phyloP scores from a whole-genome alignment of 208 protist genomes.

The Trypanosoma lewisi region DNA sequence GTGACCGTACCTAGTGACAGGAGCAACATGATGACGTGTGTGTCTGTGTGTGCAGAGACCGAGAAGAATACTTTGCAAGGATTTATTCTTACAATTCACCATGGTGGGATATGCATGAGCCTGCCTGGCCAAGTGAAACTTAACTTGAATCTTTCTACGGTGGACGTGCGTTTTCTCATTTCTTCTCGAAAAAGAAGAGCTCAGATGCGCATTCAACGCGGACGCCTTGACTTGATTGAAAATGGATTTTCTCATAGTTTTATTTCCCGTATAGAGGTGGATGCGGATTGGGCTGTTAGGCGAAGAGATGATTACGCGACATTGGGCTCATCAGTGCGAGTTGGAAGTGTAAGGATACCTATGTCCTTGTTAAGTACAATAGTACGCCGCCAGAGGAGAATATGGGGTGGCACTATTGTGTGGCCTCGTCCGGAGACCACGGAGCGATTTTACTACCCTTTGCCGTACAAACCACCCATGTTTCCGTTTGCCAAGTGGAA shows the following conservation, averaged over 20 bases:
- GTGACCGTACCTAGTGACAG: background rate
- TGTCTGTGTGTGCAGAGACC: background rate
- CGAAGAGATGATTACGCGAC: constrained; percentile 3
- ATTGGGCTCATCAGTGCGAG: constrained; percentile 8
- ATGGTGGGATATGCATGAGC: background rate
- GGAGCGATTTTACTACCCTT: background rate
- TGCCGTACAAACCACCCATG: background rate
- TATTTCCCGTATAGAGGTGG: constrained; percentile 11
- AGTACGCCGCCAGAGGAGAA: background rate
- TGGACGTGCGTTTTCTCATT: background rate
- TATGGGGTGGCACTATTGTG: background rate
- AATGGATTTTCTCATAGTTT: background rate
- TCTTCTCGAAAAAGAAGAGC: background rate
- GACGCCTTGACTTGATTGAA: constrained; percentile 1
- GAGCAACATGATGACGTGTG: background rate
- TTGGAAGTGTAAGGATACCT: constrained; percentile 22
- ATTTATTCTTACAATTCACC: background rate
- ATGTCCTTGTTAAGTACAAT: constrained; percentile 2
- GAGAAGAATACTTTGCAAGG: background rate
- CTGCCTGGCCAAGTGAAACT: background rate
- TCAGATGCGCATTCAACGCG: background rate
- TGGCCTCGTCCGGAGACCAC: background rate
- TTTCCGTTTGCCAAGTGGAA: constrained; percentile 49
- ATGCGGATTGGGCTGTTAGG: constrained; percentile 1
- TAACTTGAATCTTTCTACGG: background rate